Evolutionary conservation across 2,329 filamentous ascomycete species (phyloP).

Genomic region (Xylariales sp.): DNA sequence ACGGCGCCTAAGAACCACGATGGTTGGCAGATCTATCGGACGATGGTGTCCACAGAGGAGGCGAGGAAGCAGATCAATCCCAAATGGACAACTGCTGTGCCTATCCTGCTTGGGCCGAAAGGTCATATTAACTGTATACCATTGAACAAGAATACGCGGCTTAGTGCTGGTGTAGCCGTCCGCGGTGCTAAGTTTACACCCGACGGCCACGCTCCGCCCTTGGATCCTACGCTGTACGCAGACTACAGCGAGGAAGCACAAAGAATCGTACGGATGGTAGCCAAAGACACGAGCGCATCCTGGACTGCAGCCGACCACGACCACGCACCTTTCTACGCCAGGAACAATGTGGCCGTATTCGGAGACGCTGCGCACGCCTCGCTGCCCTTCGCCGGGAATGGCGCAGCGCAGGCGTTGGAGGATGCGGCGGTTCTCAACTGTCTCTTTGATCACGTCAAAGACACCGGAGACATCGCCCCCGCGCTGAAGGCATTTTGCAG

Average conservation of each 20-base stretch:
- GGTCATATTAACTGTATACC: constrained; percentile 52
- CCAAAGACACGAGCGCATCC: constrained; percentile 48
- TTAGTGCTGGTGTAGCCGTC: constrained; percentile 51
- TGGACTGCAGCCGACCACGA: constrained; percentile 51
- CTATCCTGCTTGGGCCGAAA: constrained; percentile 49
- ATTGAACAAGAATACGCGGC: constrained; percentile 50
- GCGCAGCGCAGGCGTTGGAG: constrained; percentile 54
- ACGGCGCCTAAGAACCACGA: constrained; percentile 50
- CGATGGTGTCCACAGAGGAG: constrained; percentile 46
- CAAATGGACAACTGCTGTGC: constrained; percentile 48
- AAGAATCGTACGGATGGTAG: constrained; percentile 49
- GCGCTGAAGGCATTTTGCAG: constrained; percentile 48
- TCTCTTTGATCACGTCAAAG: constrained; percentile 41
- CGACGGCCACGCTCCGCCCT: constrained; percentile 20
- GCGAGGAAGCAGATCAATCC: constrained; percentile 46
- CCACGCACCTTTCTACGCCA: constrained; percentile 49
- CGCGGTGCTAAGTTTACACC: constrained; percentile 40
- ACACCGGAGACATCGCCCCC: constrained; percentile 28
- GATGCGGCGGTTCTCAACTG: constrained; percentile 50
- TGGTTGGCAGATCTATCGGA: constrained; percentile 49
- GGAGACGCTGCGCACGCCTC: constrained; percentile 53
- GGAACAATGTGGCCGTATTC: constrained; percentile 46
- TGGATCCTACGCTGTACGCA: constrained; percentile 47
- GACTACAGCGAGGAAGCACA: constrained; percentile 51
- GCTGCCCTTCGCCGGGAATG: constrained; percentile 52